Percentiles rank a stretch among this genome's conserved stretches.
Conservation (phyloP, 352 stramenopile species). For the Globisporangium sylvaticum region DNA sequence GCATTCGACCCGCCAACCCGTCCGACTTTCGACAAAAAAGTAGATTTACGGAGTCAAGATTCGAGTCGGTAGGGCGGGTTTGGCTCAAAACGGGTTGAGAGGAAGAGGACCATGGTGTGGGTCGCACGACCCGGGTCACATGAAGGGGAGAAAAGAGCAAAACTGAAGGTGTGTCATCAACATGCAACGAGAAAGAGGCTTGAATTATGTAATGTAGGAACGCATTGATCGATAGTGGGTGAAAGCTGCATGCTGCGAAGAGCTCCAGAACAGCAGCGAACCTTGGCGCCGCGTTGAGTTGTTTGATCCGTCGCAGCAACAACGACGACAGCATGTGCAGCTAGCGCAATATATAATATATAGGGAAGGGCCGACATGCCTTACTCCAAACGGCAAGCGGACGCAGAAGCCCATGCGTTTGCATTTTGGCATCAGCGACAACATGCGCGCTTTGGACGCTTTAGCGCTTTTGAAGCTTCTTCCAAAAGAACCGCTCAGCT, state of each 20-base stretch:
- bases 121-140: background rate
- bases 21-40: background rate
- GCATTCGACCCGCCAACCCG: background rate
- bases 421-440: background rate
- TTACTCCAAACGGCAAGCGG: background rate
- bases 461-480: background rate
- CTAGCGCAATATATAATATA: background rate
- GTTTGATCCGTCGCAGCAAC: background rate
- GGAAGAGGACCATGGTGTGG: background rate
- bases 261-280: background rate
- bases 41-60: background rate
- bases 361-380: background rate
- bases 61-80: background rate
- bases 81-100: background rate
- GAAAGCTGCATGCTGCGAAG: background rate
- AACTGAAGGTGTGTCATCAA: conserved; percentile 1
- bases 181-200: background rate
- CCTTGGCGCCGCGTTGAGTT: too few relatives aligned
- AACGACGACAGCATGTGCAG: background rate
- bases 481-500: background rate
- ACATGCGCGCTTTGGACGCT: background rate
- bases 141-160: background rate
- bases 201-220: too few relatives aligned
- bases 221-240: background rate
- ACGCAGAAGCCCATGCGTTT: background rate